Evolutionary conservation across 768 basidiomycete species (phyloP).

Genomic region (Harrya chromipes): DNA sequence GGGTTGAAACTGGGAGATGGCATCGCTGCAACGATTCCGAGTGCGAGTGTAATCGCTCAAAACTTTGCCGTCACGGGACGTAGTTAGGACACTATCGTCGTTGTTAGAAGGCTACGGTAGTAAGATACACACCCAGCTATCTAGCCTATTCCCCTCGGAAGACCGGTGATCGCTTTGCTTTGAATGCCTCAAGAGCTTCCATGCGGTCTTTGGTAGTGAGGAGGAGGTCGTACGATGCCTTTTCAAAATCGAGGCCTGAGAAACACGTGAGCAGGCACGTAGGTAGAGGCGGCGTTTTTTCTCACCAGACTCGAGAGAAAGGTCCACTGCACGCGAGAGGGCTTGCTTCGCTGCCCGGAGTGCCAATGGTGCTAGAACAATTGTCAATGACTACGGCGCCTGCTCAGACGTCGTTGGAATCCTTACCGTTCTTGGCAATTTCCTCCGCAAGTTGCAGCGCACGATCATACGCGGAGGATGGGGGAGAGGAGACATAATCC

Average conservation of each 20-base stretch:
- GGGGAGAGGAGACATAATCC: slow-evolving; percentile 70
- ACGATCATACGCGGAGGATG: slow-evolving; percentile 60
- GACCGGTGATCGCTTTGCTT: slow-evolving; percentile 72
- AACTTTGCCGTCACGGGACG: slow-evolving; percentile 49
- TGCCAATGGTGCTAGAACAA: slow-evolving; percentile 69
- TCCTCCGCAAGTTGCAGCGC: slow-evolving; percentile 66
- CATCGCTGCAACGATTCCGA: slow-evolving; percentile 50
- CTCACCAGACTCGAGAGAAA: slow-evolving; percentile 72
- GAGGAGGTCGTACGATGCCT: slow-evolving; percentile 78
- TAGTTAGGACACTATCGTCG: slow-evolving; percentile 33
- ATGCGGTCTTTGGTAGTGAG: slow-evolving; percentile 70
- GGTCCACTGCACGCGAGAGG: slow-evolving; percentile 74
- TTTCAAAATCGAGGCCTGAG: slow-evolving; percentile 87
- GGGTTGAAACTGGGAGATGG: slow-evolving; percentile 58
- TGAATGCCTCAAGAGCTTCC: slow-evolving; percentile 86
- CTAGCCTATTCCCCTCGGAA: slow-evolving; percentile 71
- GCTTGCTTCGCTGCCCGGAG: slow-evolving; percentile 86
- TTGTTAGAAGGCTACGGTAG: not conserved
- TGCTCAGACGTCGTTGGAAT: slow-evolving; percentile 8
- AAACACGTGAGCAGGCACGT: not conserved
- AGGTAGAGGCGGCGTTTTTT: not conserved
- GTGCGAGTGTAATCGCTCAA: slow-evolving; percentile 48
- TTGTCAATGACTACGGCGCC: not conserved
- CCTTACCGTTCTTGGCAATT: slow-evolving; percentile 62
- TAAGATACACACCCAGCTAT: slow-evolving; percentile 2